Evolutionary conservation across 345 rosid genomes (phyloP).

Genomic region (Lumnitzera racemosa): DNA sequence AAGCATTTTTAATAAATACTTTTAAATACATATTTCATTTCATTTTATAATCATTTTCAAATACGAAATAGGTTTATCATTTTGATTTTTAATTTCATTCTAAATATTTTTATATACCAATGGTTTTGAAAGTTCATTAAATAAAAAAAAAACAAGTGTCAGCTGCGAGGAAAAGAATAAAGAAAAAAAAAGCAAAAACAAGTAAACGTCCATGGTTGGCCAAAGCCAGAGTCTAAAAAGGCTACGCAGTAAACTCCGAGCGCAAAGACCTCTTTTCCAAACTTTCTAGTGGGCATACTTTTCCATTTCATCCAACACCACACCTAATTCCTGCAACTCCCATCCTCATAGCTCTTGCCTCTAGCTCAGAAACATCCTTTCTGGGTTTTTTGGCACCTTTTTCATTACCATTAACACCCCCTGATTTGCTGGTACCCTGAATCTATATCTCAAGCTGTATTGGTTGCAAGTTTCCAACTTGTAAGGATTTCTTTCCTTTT

Average conservation of each 20-base stretch:
- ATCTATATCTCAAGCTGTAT: not conserved
- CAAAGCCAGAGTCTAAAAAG: constrained; percentile 6
- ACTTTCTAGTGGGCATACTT: no score
- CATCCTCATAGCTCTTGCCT: not conserved
- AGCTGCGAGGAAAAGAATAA: not conserved
- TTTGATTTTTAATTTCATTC: no score
- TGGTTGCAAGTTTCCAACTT: no score
- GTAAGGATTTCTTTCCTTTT: not conserved
- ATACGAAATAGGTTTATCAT: no score
- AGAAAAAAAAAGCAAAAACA: constrained; percentile 2
- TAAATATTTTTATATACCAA: no score
- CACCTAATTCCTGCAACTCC: not conserved
- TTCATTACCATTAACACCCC: not conserved
- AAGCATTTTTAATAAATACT: no score
- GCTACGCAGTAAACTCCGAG: not conserved
- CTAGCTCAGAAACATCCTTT: not conserved
- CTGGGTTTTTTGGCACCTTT: not conserved
- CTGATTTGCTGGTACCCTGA: not conserved
- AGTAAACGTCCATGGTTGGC: constrained; percentile 7
- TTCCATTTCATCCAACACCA: not conserved
- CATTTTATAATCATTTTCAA: no score
- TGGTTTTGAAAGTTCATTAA: no score
- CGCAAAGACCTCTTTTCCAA: no score
- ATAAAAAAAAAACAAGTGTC: no score
- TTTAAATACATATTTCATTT: no score